Base-by-base conservation (phyloP, 2,329 filamentous ascomycete species). In the Scopulariopsis brevicaulis region DNA sequence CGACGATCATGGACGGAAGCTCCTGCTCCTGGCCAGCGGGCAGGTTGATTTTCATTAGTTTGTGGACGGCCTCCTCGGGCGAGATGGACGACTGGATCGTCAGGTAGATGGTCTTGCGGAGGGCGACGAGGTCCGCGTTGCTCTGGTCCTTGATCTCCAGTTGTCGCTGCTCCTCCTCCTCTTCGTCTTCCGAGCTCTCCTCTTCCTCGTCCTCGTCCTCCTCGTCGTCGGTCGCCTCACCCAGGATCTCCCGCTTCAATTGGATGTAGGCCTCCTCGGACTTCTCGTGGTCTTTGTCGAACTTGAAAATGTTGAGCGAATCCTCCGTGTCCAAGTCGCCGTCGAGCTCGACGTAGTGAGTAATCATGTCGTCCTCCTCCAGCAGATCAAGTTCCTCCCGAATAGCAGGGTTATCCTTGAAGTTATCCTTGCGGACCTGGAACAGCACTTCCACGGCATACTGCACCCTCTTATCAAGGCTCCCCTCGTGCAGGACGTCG, bases 401-500 rank as follows among this genome's bases (percentile, higher is more conserved):
- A 65, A 97, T 77, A 0, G 91, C 86, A 20, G 87, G 90, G 66
- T 97, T 91, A 66, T 97, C 91, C 75, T 96, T 96, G 78, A 96
- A 99, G 66, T 88, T 88, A 73, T 97, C 93, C 73, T 96, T 96
- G 62, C 94, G 84, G 58, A 96, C 87, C 74, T 99, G 92, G 70
- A 99, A 99, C 51, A 99, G 75, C 6, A 97, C 94, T 71, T 99
- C 94, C 59, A 99, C 93, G 89, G 96, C 96, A 73, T 97, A 99
- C 73, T 99, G 94, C n/a, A 93, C 92, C 63, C 94, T 83, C 78
- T 96, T 96, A 69, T 97, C 93, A 69, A 99, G 96, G 67, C 94
- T 92, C 52, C 91, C 91, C 71, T 99, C 94, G 74, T 99, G 93
- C 10, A 99, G 77, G 62, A 97, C 96, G 65, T 87, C 93, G 65